Percentiles rank a stretch among this genome's conserved stretches.
These are phyloP conservation scores for Paraurostyla sp. DNA, from an alignment of 73 alveolate species.

Conservation along the genomic window DNA sequence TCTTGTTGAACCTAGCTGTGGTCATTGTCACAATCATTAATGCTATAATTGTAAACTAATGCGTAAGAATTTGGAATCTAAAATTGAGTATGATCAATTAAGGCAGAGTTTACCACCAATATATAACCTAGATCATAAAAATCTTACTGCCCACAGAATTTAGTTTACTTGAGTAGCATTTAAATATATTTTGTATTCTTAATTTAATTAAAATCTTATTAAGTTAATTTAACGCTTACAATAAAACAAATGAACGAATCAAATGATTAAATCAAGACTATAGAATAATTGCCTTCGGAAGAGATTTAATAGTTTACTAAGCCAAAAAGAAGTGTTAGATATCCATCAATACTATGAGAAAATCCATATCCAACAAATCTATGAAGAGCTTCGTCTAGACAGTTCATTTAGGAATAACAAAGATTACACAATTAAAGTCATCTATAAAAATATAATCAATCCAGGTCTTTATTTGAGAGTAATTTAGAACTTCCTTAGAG, in stretches of 20 bases:
- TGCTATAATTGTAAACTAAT: background rate
- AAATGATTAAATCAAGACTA: no score
- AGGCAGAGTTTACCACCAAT: conserved; percentile 20
- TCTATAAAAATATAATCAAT: background rate
- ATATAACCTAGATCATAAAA: conserved; percentile 18
- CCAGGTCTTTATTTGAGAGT: background rate
- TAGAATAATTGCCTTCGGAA: no score
- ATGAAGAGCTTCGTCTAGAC: conserved; percentile 5
- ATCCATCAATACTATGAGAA: background rate
- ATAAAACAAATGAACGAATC: no score
- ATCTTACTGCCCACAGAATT: background rate
- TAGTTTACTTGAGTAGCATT: background rate
- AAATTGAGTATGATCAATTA: background rate
- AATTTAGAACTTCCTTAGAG: conserved; percentile 16
- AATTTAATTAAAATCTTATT: no score
- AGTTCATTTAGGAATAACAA: background rate
- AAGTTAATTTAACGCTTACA: no score
- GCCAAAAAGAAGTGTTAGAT: conserved; percentile 2
- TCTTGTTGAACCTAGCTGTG: background rate
- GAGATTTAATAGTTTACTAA: no score
- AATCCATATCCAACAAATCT: conserved; percentile 16
- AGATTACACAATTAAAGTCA: background rate
- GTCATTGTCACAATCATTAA: background rate
- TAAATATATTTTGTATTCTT: background rate
- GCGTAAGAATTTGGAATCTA: background rate